These are phyloP conservation scores for Peltaster fructicola DNA, from an alignment of 2,329 filamentous ascomycete species.

Conservation along the genomic window DNA sequence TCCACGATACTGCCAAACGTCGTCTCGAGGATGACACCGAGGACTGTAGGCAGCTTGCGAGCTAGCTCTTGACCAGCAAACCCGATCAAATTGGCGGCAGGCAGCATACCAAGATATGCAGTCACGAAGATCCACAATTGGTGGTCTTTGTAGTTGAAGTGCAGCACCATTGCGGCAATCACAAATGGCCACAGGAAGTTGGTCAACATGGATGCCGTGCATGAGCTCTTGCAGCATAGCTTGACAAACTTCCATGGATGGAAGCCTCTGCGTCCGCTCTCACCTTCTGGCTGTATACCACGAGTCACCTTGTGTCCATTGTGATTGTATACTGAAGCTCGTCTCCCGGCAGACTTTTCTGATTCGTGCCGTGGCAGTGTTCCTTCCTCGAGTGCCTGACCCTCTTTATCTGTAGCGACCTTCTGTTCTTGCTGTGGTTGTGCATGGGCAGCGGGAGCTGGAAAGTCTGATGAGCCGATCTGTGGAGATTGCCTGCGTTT, in stretches of 20 bases:
- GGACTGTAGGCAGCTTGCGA: conserved; percentile 56
- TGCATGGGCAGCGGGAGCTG: too few species aligned
- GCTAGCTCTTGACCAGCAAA: conserved; percentile 55
- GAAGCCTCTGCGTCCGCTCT: conserved; percentile 29
- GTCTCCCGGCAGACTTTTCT: conserved; percentile 7
- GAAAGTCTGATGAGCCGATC: too few species aligned
- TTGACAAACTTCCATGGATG: conserved; percentile 25
- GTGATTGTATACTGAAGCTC: conserved; percentile 23
- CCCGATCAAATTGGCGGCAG: conserved; percentile 32
- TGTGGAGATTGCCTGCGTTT: too few species aligned
- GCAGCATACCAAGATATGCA: conserved; percentile 33
- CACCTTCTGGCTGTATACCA: conserved; percentile 28
- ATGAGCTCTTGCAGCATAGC: conserved; percentile 28
- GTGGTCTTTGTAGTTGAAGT: conserved; percentile 26
- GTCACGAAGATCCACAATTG: conserved; percentile 30
- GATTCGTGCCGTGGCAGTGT: conserved; percentile 3
- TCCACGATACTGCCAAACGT: conserved; percentile 56
- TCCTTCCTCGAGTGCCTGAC: too few species aligned
- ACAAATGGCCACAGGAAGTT: conserved; percentile 35
- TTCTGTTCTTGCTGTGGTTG: too few species aligned
- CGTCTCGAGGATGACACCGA: conserved; percentile 39
- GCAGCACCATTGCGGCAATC: conserved; percentile 27
- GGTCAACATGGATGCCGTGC: conserved; percentile 27
- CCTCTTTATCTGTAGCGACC: too few species aligned
- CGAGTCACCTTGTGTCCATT: conserved; percentile 26